Evolutionary conservation across 1,284 basidiomycete genomes (phyloP).

Genomic region (Mycena sp.): DNA sequence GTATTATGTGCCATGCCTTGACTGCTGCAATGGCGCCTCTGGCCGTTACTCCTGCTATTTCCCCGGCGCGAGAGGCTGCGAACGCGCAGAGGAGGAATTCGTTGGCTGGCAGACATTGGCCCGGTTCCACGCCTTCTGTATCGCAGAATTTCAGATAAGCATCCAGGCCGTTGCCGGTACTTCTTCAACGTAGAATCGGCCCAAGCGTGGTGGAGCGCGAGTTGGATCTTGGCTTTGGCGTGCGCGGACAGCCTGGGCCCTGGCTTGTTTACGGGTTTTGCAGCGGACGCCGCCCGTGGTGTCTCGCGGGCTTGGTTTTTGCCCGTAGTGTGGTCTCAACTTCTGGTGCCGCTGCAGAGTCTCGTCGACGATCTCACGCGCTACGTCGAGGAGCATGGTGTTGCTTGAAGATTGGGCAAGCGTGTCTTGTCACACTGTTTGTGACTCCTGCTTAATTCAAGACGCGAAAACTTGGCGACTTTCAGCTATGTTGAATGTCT

Average conservation of each 20-base stretch:
- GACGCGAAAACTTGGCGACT: background rate
- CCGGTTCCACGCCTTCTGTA: background rate
- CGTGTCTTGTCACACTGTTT: too few species aligned
- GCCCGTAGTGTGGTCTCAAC: too few species aligned
- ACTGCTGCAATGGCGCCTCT: background rate
- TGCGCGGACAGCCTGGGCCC: background rate
- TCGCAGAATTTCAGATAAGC: background rate
- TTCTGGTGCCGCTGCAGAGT: too few species aligned
- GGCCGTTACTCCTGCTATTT: conserved; percentile 1
- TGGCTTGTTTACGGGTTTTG: too few species aligned
- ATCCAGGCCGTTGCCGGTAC: background rate
- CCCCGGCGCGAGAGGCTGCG: background rate
- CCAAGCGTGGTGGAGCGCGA: background rate
- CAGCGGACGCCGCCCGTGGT: too few species aligned
- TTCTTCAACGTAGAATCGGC: conserved; percentile 5
- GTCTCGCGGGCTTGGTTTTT: too few species aligned
- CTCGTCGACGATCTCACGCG: too few species aligned
- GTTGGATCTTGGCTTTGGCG: background rate
- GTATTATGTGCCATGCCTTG: background rate
- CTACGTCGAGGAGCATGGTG: too few species aligned
- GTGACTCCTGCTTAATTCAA: too few species aligned
- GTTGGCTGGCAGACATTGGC: background rate
- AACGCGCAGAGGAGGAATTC: conserved; percentile 1
- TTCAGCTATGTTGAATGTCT: background rate
- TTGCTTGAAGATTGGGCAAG: too few species aligned